A percentile compares a stretch with the other conserved stretches of the same genome.
These are phyloP conservation scores for Carex kokanica DNA, from an alignment of 176 grass and related monocot species.

Conservation along the genomic window DNA sequence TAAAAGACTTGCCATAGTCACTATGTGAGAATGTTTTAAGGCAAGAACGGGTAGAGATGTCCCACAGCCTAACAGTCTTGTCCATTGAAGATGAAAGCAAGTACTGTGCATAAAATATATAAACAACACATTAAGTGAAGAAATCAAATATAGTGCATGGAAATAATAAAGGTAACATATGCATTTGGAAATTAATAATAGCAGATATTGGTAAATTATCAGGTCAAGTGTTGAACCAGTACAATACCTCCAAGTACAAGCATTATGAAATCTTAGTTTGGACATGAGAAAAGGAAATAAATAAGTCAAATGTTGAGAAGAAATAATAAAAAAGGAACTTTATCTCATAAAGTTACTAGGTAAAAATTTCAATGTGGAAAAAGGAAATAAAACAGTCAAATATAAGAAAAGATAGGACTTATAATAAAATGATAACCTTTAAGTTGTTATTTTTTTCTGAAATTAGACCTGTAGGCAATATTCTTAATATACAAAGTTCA, in stretches of 20 bases:
- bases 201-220: neutral
- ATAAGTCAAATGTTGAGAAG: neutral
- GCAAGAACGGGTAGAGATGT: slow-evolving; percentile 67
- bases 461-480: too few species aligned
- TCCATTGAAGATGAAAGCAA: slow-evolving; percentile 99
- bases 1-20: slow-evolving; percentile 77
- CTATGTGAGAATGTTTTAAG: slow-evolving; percentile 97
- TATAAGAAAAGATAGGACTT: neutral
- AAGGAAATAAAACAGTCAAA: neutral
- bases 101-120: slow-evolving; percentile 43
- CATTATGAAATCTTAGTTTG: neutral
- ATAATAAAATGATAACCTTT: neutral
- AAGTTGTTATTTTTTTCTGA: neutral
- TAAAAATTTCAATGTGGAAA: neutral
- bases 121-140: slow-evolving; percentile 2
- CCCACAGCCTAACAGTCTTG: slow-evolving; percentile 93
- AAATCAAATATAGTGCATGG: slow-evolving; percentile 21
- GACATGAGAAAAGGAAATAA: neutral
- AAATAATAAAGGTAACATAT: neutral
- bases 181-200: slow-evolving; percentile 8
- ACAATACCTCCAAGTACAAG: neutral
- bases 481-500: too few species aligned
- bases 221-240: neutral
- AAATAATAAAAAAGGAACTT: neutral
- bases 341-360: neutral